Evolutionary conservation across 2,329 filamentous ascomycete species (phyloP).

Genomic region (Thelonectria rubi): DNA sequence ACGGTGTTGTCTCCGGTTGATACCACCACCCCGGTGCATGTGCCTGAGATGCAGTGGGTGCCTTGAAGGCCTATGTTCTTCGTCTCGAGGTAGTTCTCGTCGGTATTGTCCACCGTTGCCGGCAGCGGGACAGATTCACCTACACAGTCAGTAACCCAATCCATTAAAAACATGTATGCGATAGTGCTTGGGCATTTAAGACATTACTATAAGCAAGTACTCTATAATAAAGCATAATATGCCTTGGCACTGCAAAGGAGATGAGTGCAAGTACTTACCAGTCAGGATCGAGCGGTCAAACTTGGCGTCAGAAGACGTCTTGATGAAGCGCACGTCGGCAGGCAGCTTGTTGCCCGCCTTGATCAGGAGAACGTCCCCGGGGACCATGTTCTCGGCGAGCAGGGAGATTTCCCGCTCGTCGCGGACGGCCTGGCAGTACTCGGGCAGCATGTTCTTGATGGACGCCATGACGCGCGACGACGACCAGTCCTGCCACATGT

Average conservation of each 20-base stretch:
- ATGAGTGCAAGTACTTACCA: constrained; percentile 8
- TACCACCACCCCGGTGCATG: constrained; percentile 72
- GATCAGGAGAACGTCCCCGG: constrained; percentile 74
- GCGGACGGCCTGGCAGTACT: constrained; percentile 72
- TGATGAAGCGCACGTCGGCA: constrained; percentile 75
- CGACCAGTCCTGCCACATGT: constrained; percentile 78
- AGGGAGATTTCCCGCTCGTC: constrained; percentile 62
- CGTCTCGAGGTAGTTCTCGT: constrained; percentile 80
- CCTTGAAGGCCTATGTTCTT: constrained; percentile 80
- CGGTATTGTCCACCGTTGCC: constrained; percentile 71
- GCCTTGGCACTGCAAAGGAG: too few relatives aligned
- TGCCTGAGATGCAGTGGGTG: constrained; percentile 79
- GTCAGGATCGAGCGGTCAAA: constrained; percentile 78
- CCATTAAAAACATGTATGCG: too few relatives aligned
- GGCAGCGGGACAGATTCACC: constrained; percentile 73
- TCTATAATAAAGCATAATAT: too few relatives aligned
- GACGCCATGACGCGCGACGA: constrained; percentile 80
- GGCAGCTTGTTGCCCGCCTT: constrained; percentile 78
- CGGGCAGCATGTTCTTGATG: constrained; percentile 82
- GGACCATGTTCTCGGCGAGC: constrained; percentile 70
- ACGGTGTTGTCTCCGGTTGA: constrained; percentile 77
- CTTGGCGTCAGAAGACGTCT: constrained; percentile 73
- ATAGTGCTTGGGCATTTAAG: too few relatives aligned
- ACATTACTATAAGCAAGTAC: too few relatives aligned
- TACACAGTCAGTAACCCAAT: constrained; percentile 19